Evolutionary conservation across 2,329 filamentous ascomycete genomes (phyloP).

Genomic region (Aureobasidium vineae): DNA sequence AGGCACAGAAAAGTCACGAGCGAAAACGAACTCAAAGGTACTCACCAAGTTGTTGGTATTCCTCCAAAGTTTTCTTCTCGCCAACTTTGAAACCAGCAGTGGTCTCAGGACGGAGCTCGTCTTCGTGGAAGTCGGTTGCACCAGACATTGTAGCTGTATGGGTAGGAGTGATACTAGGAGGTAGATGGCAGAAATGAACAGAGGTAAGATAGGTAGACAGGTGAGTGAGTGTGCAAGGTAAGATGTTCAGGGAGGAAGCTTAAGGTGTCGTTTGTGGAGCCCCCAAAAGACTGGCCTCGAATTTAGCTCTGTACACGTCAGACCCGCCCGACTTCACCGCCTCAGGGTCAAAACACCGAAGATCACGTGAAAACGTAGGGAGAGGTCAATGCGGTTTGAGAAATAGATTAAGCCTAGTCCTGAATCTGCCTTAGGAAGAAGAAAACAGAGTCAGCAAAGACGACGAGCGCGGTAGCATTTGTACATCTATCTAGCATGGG

Average conservation of each 20-base stretch:
- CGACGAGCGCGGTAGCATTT: background rate
- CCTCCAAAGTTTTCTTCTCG: constrained; percentile 96
- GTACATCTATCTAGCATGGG: background rate
- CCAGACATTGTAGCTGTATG: constrained; percentile 34
- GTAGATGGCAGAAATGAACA: too few species aligned
- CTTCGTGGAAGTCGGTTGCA: constrained; percentile 50
- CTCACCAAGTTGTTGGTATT: constrained; percentile 80
- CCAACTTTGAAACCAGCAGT: constrained; percentile 98
- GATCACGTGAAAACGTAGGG: constrained; percentile 9
- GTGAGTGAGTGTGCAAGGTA: constrained; percentile 6
- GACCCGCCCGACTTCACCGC: constrained; percentile 4
- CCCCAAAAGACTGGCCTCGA: constrained; percentile 19
- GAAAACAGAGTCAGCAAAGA: background rate
- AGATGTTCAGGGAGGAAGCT: constrained; percentile 18
- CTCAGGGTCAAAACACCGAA: constrained; percentile 17
- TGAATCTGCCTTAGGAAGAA: background rate
- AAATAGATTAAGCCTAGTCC: constrained; percentile 21
- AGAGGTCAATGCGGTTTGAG: constrained; percentile 21
- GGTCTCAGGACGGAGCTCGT: constrained; percentile 81
- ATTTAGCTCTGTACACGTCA: constrained; percentile 21
- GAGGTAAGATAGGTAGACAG: constrained; percentile 2
- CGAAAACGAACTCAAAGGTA: constrained; percentile 17
- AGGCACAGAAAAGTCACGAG: background rate
- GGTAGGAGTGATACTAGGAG: background rate
- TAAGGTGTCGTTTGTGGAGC: constrained; percentile 23